Evolutionary conservation across 2,329 filamentous ascomycete genomes (phyloP), one percentile per base, ranked within the genome.

Genomic region (Clonostachys rhizophaga): DNA sequence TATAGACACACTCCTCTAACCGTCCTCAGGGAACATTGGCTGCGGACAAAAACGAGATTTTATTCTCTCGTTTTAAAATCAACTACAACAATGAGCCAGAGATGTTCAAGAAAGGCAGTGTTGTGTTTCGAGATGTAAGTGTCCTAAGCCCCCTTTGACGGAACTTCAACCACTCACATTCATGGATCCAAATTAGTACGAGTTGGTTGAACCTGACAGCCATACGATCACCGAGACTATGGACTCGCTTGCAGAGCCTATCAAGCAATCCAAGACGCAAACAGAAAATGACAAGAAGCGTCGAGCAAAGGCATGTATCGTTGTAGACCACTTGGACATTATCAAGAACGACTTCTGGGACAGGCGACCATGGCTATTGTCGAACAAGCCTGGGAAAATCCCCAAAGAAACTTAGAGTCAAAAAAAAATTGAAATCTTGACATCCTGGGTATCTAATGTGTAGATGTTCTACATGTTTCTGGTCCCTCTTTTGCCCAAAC

Each of bases 81-180:
- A 99, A 99, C 68, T 99, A 99, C 70, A 99, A 99, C 67, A 94
- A 96, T 55, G 94, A 99, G 65, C 83, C 83, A 0, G 90, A 95
- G 52, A 91, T 96, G 14, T 96, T 82, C 66, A 94, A 86, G 65
- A 99, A 97, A 64, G 94, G 94, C 5, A 97, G 89, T 54, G 86
- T 96, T 3, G 68, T 97, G 6, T 94, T 91, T 63, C 80, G 91
- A 57, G 87, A 94, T 63, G 87, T 87, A 68, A 59, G 80, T 66
- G 16, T 11, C 16, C 13, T 3, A 5, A 24, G 12, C 30, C 8
- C 7, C 13, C 2, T 10, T 18, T 20, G 7, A 34, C 17, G 5
- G 4, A 45, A 44, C 57, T 69, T 46, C 67, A 55, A 7, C 42
- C 46, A 33, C 7, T 13, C n/a, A 39, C 36, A n/a, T 39, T 39